Conservation (phyloP, 108 stramenopile species). For the Cyclotella baltica region DNA sequence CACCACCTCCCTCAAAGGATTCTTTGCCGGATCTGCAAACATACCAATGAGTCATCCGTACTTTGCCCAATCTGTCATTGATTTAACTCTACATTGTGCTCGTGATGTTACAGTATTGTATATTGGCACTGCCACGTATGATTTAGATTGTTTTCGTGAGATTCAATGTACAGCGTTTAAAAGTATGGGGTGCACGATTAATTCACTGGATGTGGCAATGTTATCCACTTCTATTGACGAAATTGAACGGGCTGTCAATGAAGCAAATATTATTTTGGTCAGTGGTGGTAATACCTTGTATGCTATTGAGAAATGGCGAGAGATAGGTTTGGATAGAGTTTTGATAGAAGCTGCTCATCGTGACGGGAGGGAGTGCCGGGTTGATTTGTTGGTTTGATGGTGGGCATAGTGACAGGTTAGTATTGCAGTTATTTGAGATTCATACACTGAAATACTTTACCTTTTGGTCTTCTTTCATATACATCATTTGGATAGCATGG, state of each 20-base stretch:
- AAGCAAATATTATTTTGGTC: slow-evolving; percentile 72
- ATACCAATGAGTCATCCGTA: slow-evolving; percentile 58
- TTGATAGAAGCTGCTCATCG: slow-evolving; percentile 56
- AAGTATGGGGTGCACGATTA: slow-evolving; percentile 48
- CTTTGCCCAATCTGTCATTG: slow-evolving; percentile 49
- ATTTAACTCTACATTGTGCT: slow-evolving; percentile 22
- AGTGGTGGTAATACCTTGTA: slow-evolving; percentile 90
- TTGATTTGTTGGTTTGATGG: slow-evolving; percentile 90
- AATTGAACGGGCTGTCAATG: slow-evolving; percentile 47
- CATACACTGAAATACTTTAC: too few species aligned
- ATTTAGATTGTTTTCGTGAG: slow-evolving; percentile 55
- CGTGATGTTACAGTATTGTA: slow-evolving; percentile 60
- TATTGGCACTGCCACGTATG: slow-evolving; percentile 78
- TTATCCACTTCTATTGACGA: slow-evolving; percentile 27
- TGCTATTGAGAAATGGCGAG: slow-evolving; percentile 81
- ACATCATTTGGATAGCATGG: too few species aligned
- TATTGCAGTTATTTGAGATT: too few species aligned
- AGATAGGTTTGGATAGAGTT: slow-evolving; percentile 58
- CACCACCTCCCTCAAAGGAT: slow-evolving; percentile 32
- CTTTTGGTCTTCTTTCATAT: too few species aligned
- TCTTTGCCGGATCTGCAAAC: slow-evolving; percentile 67
- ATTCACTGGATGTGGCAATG: slow-evolving; percentile 35
- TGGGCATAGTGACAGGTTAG: slow-evolving; percentile 76
- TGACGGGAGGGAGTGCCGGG: slow-evolving; percentile 83
- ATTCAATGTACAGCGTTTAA: slow-evolving; percentile 42